A percentile compares a stretch with the other conserved stretches of the same genome.
phyloP scores from a whole-genome alignment of 108 stramenopile species.

The Licmophora abbreviata region DNA sequence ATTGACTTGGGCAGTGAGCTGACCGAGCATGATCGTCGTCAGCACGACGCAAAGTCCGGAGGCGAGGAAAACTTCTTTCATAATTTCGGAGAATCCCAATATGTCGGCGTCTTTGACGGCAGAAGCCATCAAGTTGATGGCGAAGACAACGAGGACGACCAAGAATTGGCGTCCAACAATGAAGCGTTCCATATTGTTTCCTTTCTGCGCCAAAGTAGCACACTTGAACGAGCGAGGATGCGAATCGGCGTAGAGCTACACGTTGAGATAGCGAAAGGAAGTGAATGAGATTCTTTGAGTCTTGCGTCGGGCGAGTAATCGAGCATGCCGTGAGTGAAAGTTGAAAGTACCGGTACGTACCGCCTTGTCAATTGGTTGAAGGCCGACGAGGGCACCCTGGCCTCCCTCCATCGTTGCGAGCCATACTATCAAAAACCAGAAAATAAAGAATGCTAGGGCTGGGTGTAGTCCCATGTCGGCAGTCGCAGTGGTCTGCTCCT shows the following conservation, averaged over 20 bases:
- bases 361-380: too few species aligned
- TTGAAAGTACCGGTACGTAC: too few species aligned
- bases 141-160: constrained; percentile 18
- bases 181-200: constrained; percentile 31
- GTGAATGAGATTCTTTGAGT: too few species aligned
- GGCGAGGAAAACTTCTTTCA: constrained; percentile 15
- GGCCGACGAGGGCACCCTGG: constrained; percentile 23
- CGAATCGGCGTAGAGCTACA: constrained; percentile 11
- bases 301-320: too few species aligned
- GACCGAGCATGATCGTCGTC: constrained; percentile 44
- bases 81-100: constrained; percentile 3
- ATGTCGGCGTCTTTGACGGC: constrained; percentile 12
- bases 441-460: constrained; percentile 21
- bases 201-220: constrained; percentile 23
- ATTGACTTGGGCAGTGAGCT: constrained; percentile 27
- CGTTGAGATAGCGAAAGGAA: constrained; percentile 19
- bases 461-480: constrained; percentile 18
- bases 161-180: constrained; percentile 37
- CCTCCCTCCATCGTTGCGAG: constrained; percentile 33
- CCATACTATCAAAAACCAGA: constrained; percentile 28
- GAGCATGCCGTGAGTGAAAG: too few species aligned
- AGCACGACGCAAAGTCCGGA: constrained; percentile 58
- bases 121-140: constrained; percentile 16
- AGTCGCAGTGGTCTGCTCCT: constrained; percentile 30
- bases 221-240: constrained; percentile 18